phyloP scores from a whole-genome alignment of 139 green algal species.

The Ulvella scutata region DNA sequence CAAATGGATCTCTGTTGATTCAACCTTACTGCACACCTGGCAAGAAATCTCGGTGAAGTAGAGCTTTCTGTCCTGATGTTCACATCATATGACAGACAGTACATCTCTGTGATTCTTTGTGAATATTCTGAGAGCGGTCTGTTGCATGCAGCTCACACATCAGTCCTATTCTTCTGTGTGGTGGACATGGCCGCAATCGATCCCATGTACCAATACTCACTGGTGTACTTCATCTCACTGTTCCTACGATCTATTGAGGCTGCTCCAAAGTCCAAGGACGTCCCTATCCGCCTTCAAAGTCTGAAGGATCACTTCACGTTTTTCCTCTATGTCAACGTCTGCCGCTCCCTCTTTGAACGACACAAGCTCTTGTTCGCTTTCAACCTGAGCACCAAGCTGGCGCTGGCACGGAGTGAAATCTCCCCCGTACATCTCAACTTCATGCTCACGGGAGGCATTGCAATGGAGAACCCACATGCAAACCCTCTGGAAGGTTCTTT shows the following conservation, averaged over 20 bases:
- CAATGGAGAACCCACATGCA: conserved; percentile 15
- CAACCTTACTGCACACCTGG: no score
- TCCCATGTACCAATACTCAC: conserved; percentile 42
- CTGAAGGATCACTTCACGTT: conserved; percentile 53
- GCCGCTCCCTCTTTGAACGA: conserved; percentile 65
- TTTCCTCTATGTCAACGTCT: conserved; percentile 63
- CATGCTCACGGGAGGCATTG: conserved; percentile 51
- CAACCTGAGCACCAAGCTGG: conserved; percentile 25
- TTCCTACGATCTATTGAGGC: conserved; percentile 22
- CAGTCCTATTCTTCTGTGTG: not conserved
- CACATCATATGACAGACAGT: no score
- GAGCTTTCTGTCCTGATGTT: no score
- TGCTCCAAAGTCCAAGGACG: conserved; percentile 23
- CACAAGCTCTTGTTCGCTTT: conserved; percentile 72
- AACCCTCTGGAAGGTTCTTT: conserved; percentile 36
- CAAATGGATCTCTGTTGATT: no score
- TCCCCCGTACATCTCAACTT: conserved; percentile 46
- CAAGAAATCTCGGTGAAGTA: no score
- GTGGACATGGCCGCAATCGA: conserved; percentile 9
- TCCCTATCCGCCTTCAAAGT: conserved; percentile 35
- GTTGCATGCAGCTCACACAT: not conserved
- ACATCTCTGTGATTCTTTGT: no score
- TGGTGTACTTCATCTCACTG: conserved; percentile 22
- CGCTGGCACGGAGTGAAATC: conserved; percentile 15
- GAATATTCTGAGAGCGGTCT: no score